Percentiles rank a stretch among this genome's conserved stretches.
phyloP scores from a whole-genome alignment of 371 early-diverging fungal species.

The Entomophthora muscae region DNA sequence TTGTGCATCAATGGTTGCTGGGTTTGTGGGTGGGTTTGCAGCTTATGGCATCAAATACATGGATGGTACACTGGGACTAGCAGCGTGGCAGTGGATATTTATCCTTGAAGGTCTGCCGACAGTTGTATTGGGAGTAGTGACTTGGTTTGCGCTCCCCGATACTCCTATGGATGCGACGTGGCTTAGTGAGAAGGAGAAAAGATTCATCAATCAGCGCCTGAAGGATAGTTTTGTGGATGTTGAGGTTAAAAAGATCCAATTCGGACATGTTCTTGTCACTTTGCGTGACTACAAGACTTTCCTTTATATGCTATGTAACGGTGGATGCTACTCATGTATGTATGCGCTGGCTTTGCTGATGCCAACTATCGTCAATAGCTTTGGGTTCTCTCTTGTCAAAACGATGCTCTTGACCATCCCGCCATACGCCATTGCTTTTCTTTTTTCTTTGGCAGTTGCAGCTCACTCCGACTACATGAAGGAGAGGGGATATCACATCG shows the following conservation, averaged over 20 bases:
- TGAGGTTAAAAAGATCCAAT: no score
- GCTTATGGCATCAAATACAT: conserved; percentile 32
- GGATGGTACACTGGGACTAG: no score
- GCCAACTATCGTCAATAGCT: no score
- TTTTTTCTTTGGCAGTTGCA: conserved; percentile 29
- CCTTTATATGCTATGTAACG: conserved; percentile 23
- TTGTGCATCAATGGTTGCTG: conserved; percentile 39
- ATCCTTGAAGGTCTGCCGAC: no score
- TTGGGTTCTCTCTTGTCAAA: no score
- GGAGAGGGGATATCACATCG: conserved; percentile 41
- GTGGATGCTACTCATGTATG: conserved; percentile 33
- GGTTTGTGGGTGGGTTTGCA: conserved; percentile 47
- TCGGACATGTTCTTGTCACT: no score
- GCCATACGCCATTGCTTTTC: conserved; percentile 23
- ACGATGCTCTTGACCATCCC: no score
- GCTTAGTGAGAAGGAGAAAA: conserved; percentile 2
- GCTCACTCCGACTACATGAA: conserved; percentile 38
- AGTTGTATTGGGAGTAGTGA: no score
- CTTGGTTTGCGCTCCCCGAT: conserved; percentile 9
- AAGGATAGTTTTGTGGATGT: no score
- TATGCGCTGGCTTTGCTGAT: conserved; percentile 33
- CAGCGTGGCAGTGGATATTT: no score
- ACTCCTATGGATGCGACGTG: conserved; percentile 3
- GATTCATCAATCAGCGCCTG: no score
- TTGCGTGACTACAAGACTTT: no score